phyloP scores from a whole-genome alignment of 129 eudicot species.

The Heracleum sosnowskyi region DNA sequence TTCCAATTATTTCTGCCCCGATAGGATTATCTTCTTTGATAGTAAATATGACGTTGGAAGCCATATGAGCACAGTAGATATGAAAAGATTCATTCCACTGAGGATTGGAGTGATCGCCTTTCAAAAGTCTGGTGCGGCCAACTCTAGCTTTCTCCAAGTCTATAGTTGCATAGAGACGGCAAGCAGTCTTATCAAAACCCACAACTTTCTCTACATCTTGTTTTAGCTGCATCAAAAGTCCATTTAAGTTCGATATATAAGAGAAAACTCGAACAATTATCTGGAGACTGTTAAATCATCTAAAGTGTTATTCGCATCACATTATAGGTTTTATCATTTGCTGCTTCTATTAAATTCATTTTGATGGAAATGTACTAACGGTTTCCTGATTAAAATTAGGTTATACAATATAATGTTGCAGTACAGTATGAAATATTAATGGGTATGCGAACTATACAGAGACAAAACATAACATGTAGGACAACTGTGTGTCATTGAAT shows the following conservation, averaged over 20 bases:
- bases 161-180: conserved; percentile 62
- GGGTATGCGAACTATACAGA: background rate
- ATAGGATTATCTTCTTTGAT: conserved; percentile 60
- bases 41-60: conserved; percentile 56
- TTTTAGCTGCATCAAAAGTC: conserved; percentile 29
- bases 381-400: no score
- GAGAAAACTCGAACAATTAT: background rate
- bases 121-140: conserved; percentile 64
- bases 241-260: background rate
- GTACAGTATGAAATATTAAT: background rate
- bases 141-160: conserved; percentile 80
- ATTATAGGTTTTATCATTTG: background rate
- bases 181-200: conserved; percentile 33
- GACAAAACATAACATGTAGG: background rate
- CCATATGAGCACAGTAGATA: conserved; percentile 88
- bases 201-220: conserved; percentile 42
- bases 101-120: conserved; percentile 47
- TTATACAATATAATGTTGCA: background rate
- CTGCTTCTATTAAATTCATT: background rate
- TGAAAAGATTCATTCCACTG: conserved; percentile 87
- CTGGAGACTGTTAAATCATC: background rate
- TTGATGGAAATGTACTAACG: background rate
- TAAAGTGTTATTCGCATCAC: background rate
- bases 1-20: conserved; percentile 60
- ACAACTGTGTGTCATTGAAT: background rate